Conservation (phyloP, 225 moss, liverwort and hornwort species). For the Anthoceros angustus region DNA sequence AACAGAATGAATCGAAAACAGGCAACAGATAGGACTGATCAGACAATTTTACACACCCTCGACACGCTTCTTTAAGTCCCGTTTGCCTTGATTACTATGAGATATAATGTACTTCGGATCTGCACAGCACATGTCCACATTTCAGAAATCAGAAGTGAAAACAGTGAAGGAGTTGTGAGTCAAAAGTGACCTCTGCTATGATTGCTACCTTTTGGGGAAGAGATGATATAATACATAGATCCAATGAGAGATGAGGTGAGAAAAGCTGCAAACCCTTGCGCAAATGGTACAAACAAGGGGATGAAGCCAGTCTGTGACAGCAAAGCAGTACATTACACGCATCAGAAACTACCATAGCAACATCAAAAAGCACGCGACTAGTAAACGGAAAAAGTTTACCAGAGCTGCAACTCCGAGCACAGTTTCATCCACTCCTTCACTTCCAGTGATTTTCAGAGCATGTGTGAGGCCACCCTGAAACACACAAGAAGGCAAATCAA, state of each 20-base stretch:
- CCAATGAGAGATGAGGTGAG: conserved; percentile 76
- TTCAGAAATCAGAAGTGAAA: neutral
- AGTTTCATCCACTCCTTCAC: conserved; percentile 33
- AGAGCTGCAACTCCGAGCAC: conserved; percentile 35
- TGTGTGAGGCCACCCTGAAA: conserved; percentile 31
- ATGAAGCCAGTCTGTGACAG: conserved; percentile 49
- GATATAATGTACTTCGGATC: conserved; percentile 88
- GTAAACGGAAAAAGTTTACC: conserved; percentile 4
- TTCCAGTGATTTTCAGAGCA: conserved; percentile 34
- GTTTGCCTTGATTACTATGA: conserved; percentile 43
- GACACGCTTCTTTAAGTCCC: conserved; percentile 64
- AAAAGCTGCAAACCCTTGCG: conserved; percentile 79
- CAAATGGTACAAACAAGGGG: conserved; percentile 71
- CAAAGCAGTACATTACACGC: neutral
- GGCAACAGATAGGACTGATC: neutral
- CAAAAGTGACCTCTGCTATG: neutral
- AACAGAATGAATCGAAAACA: neutral
- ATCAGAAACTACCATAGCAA: neutral
- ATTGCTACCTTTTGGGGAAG: conserved; percentile 43
- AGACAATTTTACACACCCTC: conserved; percentile 18
- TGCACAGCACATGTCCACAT: conserved; percentile 10
- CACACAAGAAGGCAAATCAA: neutral
- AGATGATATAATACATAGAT: conserved; percentile 91
- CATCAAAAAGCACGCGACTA: neutral
- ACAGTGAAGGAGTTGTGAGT: neutral